Conservation (phyloP, 371 early-diverging fungal species). For the Apophysomyces variabilis region DNA sequence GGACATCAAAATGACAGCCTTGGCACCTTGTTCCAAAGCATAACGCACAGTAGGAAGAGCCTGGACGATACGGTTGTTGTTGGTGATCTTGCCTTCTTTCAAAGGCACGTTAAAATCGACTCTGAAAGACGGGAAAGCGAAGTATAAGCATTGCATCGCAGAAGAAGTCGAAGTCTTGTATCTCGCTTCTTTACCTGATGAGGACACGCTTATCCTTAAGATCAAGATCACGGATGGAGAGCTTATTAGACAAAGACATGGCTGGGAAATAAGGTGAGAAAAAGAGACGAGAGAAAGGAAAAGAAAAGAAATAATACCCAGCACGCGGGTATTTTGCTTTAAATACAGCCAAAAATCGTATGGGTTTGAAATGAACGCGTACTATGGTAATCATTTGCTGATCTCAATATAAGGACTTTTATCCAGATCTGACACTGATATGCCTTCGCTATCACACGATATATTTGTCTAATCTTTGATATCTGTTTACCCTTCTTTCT, state of each 20-base stretch:
- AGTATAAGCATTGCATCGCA: not conserved
- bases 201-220: slow-evolving; percentile 90
- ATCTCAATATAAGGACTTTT: not conserved
- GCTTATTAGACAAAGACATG: slow-evolving; percentile 74
- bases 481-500: not conserved
- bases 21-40: slow-evolving; percentile 85
- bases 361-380: slow-evolving; percentile 4
- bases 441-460: not conserved
- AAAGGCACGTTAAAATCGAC: slow-evolving; percentile 99
- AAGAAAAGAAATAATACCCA: slow-evolving; percentile 8
- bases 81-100: slow-evolving; percentile 89
- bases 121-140: slow-evolving; percentile 40
- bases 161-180: not conserved
- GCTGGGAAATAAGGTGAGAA: slow-evolving; percentile 9
- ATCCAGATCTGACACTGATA: slow-evolving; percentile 1
- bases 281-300: slow-evolving; percentile 17
- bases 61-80: slow-evolving; percentile 97
- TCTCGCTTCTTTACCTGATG: slow-evolving; percentile 73
- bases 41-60: slow-evolving; percentile 96
- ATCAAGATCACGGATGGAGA: slow-evolving; percentile 86
- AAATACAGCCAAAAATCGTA: slow-evolving; percentile 3
- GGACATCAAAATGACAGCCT: slow-evolving; percentile 94
- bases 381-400: slow-evolving; percentile 2
- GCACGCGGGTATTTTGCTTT: not conserved
- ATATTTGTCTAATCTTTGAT: slow-evolving; percentile 2